Percentiles rank a stretch among this genome's conserved stretches.
phyloP scores from a whole-genome alignment of 768 basidiomycete species.

The Boletus bicolor region DNA sequence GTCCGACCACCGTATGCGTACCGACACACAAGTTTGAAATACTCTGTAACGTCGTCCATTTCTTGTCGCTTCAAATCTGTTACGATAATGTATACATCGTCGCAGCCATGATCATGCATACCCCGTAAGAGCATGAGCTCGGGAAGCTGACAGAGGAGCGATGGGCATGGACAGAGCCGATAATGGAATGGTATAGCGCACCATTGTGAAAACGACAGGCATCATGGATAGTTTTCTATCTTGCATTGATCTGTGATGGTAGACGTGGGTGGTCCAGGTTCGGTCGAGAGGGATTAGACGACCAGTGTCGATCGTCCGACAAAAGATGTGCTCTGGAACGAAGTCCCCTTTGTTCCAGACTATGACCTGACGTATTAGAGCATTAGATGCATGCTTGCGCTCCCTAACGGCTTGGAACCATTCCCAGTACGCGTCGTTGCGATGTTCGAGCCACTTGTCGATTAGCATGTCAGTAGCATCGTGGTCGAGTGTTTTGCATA shows the following conservation, averaged over 20 bases:
- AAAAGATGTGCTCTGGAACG: constrained; percentile 76
- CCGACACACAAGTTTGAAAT: constrained; percentile 71
- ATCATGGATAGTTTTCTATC: constrained; percentile 73
- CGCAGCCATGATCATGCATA: constrained; percentile 78
- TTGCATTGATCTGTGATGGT: constrained; percentile 72
- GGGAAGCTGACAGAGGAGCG: constrained; percentile 48
- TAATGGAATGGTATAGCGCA: constrained; percentile 28
- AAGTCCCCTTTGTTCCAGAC: constrained; percentile 68
- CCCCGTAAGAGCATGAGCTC: constrained; percentile 77
- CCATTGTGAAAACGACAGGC: constrained; percentile 81
- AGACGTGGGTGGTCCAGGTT: constrained; percentile 80
- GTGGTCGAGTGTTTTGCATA: constrained; percentile 74
- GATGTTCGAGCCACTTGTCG: constrained; percentile 81
- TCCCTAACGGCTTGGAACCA: constrained; percentile 74
- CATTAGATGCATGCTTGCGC: constrained; percentile 54
- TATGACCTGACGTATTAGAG: constrained; percentile 48
- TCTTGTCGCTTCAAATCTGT: constrained; percentile 76
- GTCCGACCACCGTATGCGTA: constrained; percentile 59
- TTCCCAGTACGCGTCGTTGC: constrained; percentile 70
- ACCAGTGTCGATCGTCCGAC: constrained; percentile 74
- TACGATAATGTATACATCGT: constrained; percentile 75
- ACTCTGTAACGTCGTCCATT: constrained; percentile 78
- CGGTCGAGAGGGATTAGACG: constrained; percentile 77
- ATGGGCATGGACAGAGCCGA: neutral
- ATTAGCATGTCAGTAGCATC: constrained; percentile 75